phyloP scores from a whole-genome alignment of 2,329 filamentous ascomycete genomes.

The Orbilia brochopaga region DNA sequence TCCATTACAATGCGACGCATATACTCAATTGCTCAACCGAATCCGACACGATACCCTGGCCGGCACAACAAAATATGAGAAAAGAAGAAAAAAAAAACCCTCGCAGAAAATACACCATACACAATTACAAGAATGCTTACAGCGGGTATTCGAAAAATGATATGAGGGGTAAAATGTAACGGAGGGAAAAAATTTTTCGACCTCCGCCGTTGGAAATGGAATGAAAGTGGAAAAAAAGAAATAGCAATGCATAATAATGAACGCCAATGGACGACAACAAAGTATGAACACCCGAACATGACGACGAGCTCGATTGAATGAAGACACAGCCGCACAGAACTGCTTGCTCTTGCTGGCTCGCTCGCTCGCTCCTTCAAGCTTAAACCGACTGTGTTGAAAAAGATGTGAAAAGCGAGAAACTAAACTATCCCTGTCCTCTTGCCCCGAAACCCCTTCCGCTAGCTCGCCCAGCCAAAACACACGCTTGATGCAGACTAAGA shows the following conservation, averaged over 20 bases:
- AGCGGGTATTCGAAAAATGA: slow-evolving; percentile 45
- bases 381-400: slow-evolving; percentile 25
- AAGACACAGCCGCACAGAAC: slow-evolving; percentile 12
- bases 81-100: slow-evolving; percentile 20
- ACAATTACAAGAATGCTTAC: slow-evolving; percentile 45
- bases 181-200: neutral
- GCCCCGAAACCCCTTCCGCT: slow-evolving; percentile 20
- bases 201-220: neutral
- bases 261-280: slow-evolving; percentile 24
- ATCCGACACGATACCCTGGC: slow-evolving; percentile 21
- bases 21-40: slow-evolving; percentile 9
- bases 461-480: slow-evolving; percentile 14
- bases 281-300: slow-evolving; percentile 21
- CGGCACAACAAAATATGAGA: slow-evolving; percentile 17
- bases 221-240: slow-evolving; percentile 1
- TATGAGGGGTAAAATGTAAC: slow-evolving; percentile 1
- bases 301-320: slow-evolving; percentile 39
- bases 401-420: slow-evolving; percentile 18
- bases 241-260: slow-evolving; percentile 23
- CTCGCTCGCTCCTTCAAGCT: neutral
- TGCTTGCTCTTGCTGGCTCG: neutral
- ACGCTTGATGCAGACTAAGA: slow-evolving; percentile 11
- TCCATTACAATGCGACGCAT: slow-evolving; percentile 27
- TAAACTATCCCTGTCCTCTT: slow-evolving; percentile 6
- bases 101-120: slow-evolving; percentile 20